Conservation (phyloP, 2,329 filamentous ascomycete genomes). For the Xylariaceae sp. region DNA sequence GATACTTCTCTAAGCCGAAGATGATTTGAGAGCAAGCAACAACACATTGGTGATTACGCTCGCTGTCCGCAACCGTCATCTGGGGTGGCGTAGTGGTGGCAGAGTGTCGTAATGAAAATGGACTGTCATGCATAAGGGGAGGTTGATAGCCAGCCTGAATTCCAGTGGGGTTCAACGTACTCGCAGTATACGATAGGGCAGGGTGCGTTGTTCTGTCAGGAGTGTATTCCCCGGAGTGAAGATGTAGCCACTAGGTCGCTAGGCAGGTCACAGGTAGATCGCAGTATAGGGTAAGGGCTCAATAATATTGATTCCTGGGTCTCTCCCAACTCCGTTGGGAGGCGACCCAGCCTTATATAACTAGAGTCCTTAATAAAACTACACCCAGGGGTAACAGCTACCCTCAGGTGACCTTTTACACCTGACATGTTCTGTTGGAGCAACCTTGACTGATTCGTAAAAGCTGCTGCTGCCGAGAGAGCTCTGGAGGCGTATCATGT, state of each 20-base stretch:
- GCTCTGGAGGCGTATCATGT: not conserved
- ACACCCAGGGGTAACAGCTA: too few species aligned
- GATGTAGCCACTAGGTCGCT: too few species aligned
- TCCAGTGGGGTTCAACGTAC: not conserved
- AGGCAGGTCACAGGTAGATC: too few species aligned
- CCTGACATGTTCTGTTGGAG: not conserved
- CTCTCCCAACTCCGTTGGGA: too few species aligned
- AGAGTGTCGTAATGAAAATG: slow-evolving; percentile 1
- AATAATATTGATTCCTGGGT: too few species aligned
- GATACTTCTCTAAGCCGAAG: slow-evolving; percentile 5
- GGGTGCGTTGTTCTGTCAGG: too few species aligned
- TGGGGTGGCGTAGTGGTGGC: not conserved
- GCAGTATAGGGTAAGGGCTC: too few species aligned
- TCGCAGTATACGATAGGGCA: not conserved
- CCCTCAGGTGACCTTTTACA: too few species aligned
- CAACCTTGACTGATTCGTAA: not conserved
- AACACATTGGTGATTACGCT: slow-evolving; percentile 1
- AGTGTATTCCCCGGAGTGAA: too few species aligned
- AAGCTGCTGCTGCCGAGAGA: slow-evolving; percentile 1
- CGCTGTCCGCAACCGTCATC: not conserved
- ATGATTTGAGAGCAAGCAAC: slow-evolving; percentile 4
- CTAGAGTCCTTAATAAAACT: too few species aligned
- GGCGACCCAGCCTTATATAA: too few species aligned
- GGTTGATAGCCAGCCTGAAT: not conserved
- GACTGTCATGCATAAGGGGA: not conserved